These are phyloP conservation scores for Alternaria brassicae DNA, from an alignment of 2,329 filamentous ascomycete genomes.

Conservation along the genomic window DNA sequence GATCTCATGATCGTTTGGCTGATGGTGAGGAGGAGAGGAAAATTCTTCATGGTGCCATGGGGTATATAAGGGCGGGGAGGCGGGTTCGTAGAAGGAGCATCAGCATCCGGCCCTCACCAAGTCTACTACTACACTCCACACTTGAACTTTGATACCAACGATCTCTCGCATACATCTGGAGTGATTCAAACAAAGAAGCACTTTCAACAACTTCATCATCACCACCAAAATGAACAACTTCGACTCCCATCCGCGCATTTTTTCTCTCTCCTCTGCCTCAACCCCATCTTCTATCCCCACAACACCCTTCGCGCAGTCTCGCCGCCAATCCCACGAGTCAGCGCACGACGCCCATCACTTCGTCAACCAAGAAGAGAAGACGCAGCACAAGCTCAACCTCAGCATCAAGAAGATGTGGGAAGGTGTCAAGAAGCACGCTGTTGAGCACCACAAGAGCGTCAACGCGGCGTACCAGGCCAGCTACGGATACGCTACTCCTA, in stretches of 20 bases:
- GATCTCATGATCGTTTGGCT: conserved; percentile 18
- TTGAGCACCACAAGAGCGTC: conserved; percentile 41
- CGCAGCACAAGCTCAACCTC: conserved; percentile 26
- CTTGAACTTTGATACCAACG: neutral
- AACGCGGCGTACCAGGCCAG: conserved; percentile 38
- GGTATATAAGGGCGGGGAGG: conserved; percentile 20
- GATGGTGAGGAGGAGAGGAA: neutral
- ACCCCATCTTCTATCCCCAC: conserved; percentile 13
- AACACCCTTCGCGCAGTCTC: conserved; percentile 21
- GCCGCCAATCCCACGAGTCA: conserved; percentile 30
- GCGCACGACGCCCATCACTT: conserved; percentile 34
- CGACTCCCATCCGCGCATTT: conserved; percentile 32
- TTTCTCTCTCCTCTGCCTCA: conserved; percentile 23
- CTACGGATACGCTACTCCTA: conserved; percentile 26
- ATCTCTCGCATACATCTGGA: neutral
- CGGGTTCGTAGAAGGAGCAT: conserved; percentile 1
- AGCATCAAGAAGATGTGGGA: conserved; percentile 42
- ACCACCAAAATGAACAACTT: conserved; percentile 28
- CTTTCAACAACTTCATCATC: neutral
- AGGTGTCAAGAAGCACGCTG: conserved; percentile 35
- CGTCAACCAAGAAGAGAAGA: conserved; percentile 22
- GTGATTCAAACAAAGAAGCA: conserved; percentile 1
- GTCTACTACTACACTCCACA: conserved; percentile 1
- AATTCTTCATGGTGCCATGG: conserved; percentile 8
- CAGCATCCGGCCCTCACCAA: conserved; percentile 8